Base-by-base conservation (phyloP, 2,329 filamentous ascomycete species). In the Botrytis squamosa region DNA sequence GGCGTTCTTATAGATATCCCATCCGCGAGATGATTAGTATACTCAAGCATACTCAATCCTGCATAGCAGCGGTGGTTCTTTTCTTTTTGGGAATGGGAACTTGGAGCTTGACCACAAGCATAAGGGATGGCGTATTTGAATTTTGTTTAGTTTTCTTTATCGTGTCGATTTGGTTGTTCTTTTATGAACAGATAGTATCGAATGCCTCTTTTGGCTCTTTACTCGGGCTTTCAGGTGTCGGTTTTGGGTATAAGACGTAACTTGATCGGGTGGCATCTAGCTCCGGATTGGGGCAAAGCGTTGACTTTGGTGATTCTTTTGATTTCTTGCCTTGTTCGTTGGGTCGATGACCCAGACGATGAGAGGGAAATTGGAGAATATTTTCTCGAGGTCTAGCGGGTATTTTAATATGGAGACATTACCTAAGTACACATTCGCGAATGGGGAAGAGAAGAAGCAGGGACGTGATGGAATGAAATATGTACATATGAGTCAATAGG, bases 1-100 rank as follows among this genome's bases (percentile, higher is more conserved):
- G 66, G 66, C 66, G 66, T 69, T 69, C n/a, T 38, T 42, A 42
- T 57, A 57, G 66, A 59, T 69, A 69, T 69, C 66, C 66, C 66
- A 69, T 69, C 66, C 8, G 38, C 66, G 49, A 69, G 49, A 57
- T 57, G 66, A 69, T 33, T 29, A 42, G n/a, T 6, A 33, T 69
- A 44, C 49, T 44, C 29, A 16, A 33, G 20, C 38, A 69, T 57
- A 57, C 49, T 33, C 66, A 38, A 42, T 69, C 29, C 65, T 69
- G 49, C 66, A 69, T 69, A 42, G 66, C 66, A 69, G 49, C n/a
- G 49, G 52, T 69, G 66, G 49, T 42, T 42, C 38, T 22, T 69
- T 69, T 55, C 36, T 12, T 57, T 57, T 57, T 68, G 10, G 38
- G 66, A n/a, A 63, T 42, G 38, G 38, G 49, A n/a, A 40, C n/a